Evolutionary conservation across 2,329 filamentous ascomycete species (phyloP).

Genomic region (Coleophoma cylindrospora): DNA sequence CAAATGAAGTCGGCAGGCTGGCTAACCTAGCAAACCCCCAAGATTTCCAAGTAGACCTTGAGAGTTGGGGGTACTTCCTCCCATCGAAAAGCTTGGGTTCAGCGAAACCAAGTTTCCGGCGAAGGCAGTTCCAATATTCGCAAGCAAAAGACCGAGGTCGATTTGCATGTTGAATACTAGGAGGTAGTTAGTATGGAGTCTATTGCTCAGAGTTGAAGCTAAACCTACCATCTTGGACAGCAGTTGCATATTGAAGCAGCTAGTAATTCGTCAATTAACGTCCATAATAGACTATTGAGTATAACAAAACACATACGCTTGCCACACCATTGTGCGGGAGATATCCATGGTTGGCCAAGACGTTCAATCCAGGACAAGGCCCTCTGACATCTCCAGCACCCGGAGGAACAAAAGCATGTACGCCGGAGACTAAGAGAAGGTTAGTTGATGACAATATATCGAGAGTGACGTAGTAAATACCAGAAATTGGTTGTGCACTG

Average conservation of each 20-base stretch:
- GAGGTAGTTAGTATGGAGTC: constrained; percentile 8
- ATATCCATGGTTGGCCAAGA: constrained; percentile 32
- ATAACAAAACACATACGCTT: neutral
- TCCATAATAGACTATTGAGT: neutral
- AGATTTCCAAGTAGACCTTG: neutral
- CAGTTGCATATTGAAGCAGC: neutral
- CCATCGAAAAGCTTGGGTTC: constrained; percentile 37
- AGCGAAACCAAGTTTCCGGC: constrained; percentile 37
- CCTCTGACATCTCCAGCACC: constrained; percentile 28
- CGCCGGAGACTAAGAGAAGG: no score
- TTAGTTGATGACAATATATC: no score
- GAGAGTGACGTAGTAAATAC: no score
- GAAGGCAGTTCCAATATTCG: constrained; percentile 34
- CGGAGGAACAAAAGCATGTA: no score
- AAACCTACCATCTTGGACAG: neutral
- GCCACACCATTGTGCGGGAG: constrained; percentile 28
- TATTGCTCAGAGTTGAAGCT: neutral
- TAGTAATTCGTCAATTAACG: neutral
- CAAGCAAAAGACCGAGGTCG: constrained; percentile 29
- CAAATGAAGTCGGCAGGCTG: neutral
- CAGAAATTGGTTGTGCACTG: no score
- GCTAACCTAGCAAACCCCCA: neutral
- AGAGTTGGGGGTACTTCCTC: constrained; percentile 3
- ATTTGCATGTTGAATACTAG: constrained; percentile 36
- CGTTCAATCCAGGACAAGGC: constrained; percentile 31